Percentiles rank a stretch among this genome's conserved stretches.
Evolutionary conservation across 805 yeast species (phyloP).

Genomic region (Lachancea nothofagi): DNA sequence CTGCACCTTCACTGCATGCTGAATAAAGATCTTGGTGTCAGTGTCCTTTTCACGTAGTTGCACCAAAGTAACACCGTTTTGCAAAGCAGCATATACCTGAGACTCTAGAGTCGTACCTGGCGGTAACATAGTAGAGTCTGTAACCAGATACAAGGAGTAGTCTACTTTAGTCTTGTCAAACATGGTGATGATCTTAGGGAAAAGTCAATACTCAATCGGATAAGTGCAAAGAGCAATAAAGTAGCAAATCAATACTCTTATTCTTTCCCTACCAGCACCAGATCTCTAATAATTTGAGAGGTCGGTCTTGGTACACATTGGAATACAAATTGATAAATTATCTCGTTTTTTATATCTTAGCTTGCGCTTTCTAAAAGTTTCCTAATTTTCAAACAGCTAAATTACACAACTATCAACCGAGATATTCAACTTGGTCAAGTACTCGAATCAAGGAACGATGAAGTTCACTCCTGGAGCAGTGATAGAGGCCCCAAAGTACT

Average conservation of each 20-base stretch:
- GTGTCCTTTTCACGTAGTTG: slow-evolving; percentile 77
- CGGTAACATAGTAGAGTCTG: slow-evolving; percentile 74
- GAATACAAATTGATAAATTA: no score
- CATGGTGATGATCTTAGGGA: slow-evolving; percentile 17
- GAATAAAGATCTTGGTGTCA: slow-evolving; percentile 62
- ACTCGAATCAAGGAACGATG: slow-evolving; percentile 34
- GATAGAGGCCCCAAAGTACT: slow-evolving; percentile 45
- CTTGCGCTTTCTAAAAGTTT: slow-evolving; percentile 1
- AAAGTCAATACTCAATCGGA: no score
- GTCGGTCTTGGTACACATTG: no score
- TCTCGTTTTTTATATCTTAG: neutral
- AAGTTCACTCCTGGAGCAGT: slow-evolving; percentile 49
- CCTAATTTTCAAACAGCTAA: neutral
- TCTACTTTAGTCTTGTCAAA: slow-evolving; percentile 24
- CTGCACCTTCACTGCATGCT: slow-evolving; percentile 56
- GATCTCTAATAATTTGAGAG: no score
- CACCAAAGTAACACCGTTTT: slow-evolving; percentile 71
- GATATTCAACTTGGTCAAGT: neutral
- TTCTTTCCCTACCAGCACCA: no score
- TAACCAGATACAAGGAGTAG: slow-evolving; percentile 68
- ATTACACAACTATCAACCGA: neutral
- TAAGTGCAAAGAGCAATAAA: neutral
- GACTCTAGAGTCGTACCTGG: slow-evolving; percentile 45
- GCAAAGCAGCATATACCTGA: slow-evolving; percentile 59
- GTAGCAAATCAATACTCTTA: no score